Conservation (phyloP, 495 filamentous ascomycete genomes). For the Penicillium crystallinum region DNA sequence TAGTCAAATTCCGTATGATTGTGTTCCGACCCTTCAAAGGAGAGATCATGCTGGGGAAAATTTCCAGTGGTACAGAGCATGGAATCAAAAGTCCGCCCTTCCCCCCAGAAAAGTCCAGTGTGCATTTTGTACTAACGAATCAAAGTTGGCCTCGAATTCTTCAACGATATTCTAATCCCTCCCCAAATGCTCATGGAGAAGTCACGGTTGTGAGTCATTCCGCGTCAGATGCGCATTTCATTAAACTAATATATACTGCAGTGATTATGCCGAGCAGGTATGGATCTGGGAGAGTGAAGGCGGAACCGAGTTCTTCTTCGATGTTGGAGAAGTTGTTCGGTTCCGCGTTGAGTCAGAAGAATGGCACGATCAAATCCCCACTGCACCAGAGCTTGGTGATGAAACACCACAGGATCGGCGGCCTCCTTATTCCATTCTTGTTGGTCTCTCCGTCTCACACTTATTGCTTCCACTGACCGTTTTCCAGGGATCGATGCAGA, state of each 20-base stretch:
- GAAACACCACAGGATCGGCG: slow-evolving; percentile 46
- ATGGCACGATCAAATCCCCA: slow-evolving; percentile 83
- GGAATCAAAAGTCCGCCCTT: slow-evolving; percentile 67
- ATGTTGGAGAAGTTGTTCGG: slow-evolving; percentile 80
- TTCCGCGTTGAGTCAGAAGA: slow-evolving; percentile 78
- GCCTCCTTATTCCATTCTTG: slow-evolving; percentile 64
- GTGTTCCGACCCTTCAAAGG: slow-evolving; percentile 93
- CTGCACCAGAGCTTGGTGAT: slow-evolving; percentile 51
- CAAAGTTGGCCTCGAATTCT: slow-evolving; percentile 78
- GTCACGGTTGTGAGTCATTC: slow-evolving; percentile 60
- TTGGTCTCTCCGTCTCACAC: slow-evolving; percentile 27
- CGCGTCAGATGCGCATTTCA: not conserved
- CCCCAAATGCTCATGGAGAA: slow-evolving; percentile 61
- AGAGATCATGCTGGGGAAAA: slow-evolving; percentile 79
- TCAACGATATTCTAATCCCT: slow-evolving; percentile 82
- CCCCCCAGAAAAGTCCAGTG: not conserved
- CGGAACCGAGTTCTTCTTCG: slow-evolving; percentile 69
- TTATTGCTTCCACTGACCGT: not conserved
- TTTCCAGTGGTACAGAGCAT: slow-evolving; percentile 59
- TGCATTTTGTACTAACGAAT: not conserved
- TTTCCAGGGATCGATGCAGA: slow-evolving; percentile 48
- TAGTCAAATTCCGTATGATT: slow-evolving; percentile 88
- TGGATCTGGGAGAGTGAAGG: slow-evolving; percentile 79
- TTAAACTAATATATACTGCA: slow-evolving; percentile 30
- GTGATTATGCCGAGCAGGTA: slow-evolving; percentile 63